Conservation (phyloP, 148 eudicot genomes). For the Chenopodium quinoa region DNA sequence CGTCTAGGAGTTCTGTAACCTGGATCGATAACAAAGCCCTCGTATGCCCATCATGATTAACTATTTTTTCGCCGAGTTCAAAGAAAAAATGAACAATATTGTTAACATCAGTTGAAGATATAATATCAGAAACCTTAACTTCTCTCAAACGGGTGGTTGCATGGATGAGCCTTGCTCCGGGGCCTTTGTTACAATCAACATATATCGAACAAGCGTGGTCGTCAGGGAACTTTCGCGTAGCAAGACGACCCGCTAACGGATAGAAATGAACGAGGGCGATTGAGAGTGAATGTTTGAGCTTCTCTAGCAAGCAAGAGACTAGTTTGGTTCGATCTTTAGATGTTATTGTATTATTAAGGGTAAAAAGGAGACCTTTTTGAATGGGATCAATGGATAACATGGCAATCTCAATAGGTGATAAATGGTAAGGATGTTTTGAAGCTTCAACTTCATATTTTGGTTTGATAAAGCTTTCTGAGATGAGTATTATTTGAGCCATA, state of each 20-base stretch:
- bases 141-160: conserved; percentile 23
- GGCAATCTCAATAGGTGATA: background rate
- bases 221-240: background rate
- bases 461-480: conserved; percentile 9
- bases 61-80: conserved; percentile 18
- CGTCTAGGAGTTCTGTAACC: conserved; percentile 30
- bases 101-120: conserved; percentile 29
- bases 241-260: conserved; percentile 25
- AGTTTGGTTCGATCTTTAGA: background rate
- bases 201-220: conserved; percentile 16
- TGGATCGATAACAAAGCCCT: conserved; percentile 49
- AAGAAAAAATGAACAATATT: conserved; percentile 31
- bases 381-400: conserved; percentile 7
- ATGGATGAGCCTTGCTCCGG: conserved; percentile 49
- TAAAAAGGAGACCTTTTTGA: conserved; percentile 24
- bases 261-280: conserved; percentile 17
- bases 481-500: too few relatives aligned
- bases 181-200: conserved; percentile 40
- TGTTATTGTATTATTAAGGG: background rate
- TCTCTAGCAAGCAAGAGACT: background rate
- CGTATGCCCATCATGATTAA: conserved; percentile 50
- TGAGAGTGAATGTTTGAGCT: conserved; percentile 19
- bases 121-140: conserved; percentile 23
- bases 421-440: conserved; percentile 12
- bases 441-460: conserved; percentile 14